Percentiles rank a stretch among this genome's conserved stretches.
These are phyloP conservation scores for Helichrysum umbraculigerum DNA, from an alignment of 129 eudicot genomes.

Conservation along the genomic window DNA sequence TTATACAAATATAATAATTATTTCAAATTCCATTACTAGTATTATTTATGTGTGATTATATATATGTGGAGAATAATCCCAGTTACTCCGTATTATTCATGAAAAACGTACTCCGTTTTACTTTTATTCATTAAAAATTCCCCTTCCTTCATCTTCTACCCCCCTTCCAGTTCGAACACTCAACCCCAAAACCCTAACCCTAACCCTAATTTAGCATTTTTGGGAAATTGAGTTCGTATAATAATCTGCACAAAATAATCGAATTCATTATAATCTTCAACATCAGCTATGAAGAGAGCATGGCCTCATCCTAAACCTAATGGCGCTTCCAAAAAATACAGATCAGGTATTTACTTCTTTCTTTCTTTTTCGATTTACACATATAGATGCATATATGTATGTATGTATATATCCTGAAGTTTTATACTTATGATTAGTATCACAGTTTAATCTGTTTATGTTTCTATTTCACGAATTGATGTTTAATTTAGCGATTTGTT, in stretches of 20 bases:
- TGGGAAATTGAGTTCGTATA: neutral
- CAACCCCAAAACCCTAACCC: neutral
- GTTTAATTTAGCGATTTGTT: no score
- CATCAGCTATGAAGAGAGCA: slow-evolving; percentile 56
- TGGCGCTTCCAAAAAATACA: slow-evolving; percentile 66
- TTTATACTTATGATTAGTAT: neutral
- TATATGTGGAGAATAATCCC: no score
- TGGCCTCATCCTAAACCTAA: slow-evolving; percentile 42
- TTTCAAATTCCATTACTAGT: no score
- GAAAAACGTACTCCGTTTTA: no score
- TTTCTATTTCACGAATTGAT: no score
- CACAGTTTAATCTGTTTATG: no score
- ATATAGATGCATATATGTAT: neutral
- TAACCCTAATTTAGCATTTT: neutral
- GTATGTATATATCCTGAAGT: neutral
- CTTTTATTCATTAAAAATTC: no score
- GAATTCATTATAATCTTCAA: neutral
- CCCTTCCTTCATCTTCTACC: no score
- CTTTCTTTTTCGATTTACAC: neutral
- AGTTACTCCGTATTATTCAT: no score
- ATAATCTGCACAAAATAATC: no score
- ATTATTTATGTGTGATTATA: no score
- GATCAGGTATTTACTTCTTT: slow-evolving; percentile 41
- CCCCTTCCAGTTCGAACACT: neutral
- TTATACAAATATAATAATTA: no score